Conservation (phyloP, 495 filamentous ascomycete species). For the Aspergillus biplanus region DNA sequence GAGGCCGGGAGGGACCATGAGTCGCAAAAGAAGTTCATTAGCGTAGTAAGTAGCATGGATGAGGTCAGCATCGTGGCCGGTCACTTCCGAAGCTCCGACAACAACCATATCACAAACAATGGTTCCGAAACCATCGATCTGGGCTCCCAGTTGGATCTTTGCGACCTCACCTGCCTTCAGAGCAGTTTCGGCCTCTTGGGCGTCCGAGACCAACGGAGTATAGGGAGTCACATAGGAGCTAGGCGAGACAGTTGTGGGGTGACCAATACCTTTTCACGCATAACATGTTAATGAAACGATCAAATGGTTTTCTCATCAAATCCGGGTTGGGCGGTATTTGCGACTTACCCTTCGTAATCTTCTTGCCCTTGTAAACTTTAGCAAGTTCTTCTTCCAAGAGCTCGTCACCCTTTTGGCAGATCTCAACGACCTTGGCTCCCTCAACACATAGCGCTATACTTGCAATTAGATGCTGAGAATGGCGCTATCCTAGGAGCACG, state of each 20-base stretch:
- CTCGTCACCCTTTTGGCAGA: constrained; percentile 95
- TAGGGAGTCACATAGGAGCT: constrained; percentile 95
- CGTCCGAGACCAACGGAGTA: constrained; percentile 84
- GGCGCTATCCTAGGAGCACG: constrained; percentile 20
- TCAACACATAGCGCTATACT: constrained; percentile 70
- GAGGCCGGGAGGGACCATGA: constrained; percentile 88
- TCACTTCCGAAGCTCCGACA: constrained; percentile 64
- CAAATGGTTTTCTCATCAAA: not conserved
- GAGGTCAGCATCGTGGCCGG: constrained; percentile 80
- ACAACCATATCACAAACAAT: constrained; percentile 95
- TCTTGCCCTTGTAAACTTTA: constrained; percentile 99
- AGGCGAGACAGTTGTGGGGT: constrained; percentile 95
- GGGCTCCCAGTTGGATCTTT: constrained; percentile 97
- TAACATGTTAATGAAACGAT: constrained; percentile 23
- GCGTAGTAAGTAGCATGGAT: constrained; percentile 91
- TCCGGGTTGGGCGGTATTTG: not conserved
- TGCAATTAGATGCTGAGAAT: constrained; percentile 27
- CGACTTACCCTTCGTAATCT: constrained; percentile 79
- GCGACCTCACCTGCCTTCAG: constrained; percentile 83
- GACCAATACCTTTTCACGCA: constrained; percentile 69
- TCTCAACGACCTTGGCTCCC: constrained; percentile 85
- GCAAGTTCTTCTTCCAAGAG: constrained; percentile 88
- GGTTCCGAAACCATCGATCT: constrained; percentile 96
- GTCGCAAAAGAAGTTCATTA: constrained; percentile 88
- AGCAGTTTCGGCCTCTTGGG: constrained; percentile 75